A percentile compares a stretch with the other conserved stretches of the same genome.
These are phyloP conservation scores for Candida gorgasii DNA, from an alignment of 805 yeast species.

Conservation along the genomic window DNA sequence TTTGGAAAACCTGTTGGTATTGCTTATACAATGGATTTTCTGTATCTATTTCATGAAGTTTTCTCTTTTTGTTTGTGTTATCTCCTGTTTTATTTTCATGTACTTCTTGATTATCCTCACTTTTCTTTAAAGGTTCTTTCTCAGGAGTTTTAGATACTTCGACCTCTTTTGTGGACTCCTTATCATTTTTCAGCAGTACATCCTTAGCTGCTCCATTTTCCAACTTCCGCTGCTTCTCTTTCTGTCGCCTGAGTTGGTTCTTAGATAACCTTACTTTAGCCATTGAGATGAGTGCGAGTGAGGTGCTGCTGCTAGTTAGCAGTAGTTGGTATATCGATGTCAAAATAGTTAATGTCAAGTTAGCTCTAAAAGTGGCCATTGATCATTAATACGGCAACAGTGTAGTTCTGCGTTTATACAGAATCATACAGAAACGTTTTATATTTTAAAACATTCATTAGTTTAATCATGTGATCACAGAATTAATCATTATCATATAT, in stretches of 20 bases:
- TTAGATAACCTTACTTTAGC: constrained; percentile 42
- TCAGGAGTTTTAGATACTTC: not conserved
- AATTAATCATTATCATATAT: no score
- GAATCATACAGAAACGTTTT: no score
- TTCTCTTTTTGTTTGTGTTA: not conserved
- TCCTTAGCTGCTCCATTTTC: constrained; percentile 17
- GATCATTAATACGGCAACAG: no score
- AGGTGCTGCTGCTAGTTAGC: no score
- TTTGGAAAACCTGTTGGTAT: constrained; percentile 23
- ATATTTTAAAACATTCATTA: no score
- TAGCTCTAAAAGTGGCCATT: no score
- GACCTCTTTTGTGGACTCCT: not conserved
- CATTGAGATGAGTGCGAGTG: constrained; percentile 15
- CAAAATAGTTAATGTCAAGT: no score
- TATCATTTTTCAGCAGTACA: not conserved
- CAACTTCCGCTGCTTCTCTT: constrained; percentile 38
- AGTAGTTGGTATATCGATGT: no score
- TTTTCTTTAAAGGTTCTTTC: not conserved
- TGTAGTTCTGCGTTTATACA: no score
- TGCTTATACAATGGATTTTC: constrained; percentile 18
- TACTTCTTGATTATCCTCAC: not conserved
- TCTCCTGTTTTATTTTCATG: not conserved
- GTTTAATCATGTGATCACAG: no score
- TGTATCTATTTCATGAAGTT: constrained; percentile 3
- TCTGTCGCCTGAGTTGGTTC: constrained; percentile 55